phyloP scores from a whole-genome alignment of 1,284 basidiomycete genomes.

The Ustilago vetiveriae region DNA sequence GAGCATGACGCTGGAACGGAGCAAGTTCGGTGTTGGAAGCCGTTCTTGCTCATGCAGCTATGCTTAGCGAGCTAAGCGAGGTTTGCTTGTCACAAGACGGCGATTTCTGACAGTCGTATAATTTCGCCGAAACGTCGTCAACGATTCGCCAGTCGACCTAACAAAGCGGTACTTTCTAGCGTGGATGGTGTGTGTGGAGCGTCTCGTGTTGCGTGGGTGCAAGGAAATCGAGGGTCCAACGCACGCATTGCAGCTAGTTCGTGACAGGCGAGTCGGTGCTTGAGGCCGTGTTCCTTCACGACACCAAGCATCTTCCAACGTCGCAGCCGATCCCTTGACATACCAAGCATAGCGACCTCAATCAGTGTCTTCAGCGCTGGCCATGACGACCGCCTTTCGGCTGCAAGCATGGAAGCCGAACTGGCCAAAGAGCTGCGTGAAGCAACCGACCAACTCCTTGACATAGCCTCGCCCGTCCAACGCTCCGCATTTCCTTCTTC shows the following conservation, averaged over 20 bases:
- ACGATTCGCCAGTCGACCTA: background rate
- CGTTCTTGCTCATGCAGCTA: slow-evolving; percentile 12
- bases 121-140: background rate
- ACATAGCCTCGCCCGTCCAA: slow-evolving; percentile 19
- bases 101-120: background rate
- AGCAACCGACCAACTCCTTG: slow-evolving; percentile 46
- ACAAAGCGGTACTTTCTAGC: too few species aligned
- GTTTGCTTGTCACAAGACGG: background rate
- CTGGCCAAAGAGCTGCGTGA: slow-evolving; percentile 46
- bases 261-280: too few species aligned
- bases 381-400: background rate
- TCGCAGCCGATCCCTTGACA: too few species aligned
- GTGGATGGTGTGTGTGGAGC: too few species aligned
- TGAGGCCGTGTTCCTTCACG: too few species aligned
- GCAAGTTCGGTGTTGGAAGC: background rate
- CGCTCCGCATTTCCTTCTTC: slow-evolving; percentile 9
- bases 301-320: too few species aligned
- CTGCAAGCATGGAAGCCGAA: slow-evolving; percentile 32
- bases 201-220: too few species aligned
- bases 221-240: slow-evolving; percentile 28
- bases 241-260: too few species aligned
- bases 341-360: too few species aligned
- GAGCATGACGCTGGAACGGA: background rate
- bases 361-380: background rate
- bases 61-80: slow-evolving; percentile 1